These are phyloP conservation scores for Globisporangium parvum DNA, from an alignment of 352 stramenopile genomes.

Conservation along the genomic window DNA sequence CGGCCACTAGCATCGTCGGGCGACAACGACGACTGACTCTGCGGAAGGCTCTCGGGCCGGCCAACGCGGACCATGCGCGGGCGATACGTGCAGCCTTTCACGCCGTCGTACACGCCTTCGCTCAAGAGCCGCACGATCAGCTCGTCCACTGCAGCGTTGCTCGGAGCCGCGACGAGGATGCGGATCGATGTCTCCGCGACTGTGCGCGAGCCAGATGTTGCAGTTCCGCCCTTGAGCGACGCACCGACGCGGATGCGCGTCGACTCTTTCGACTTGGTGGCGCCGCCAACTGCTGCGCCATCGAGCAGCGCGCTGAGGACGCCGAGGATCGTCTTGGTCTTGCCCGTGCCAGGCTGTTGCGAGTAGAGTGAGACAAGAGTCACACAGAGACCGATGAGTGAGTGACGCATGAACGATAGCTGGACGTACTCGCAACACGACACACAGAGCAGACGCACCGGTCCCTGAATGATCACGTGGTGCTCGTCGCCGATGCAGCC, in stretches of 20 bases:
- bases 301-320: slow-evolving; percentile 71
- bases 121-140: slow-evolving; percentile 63
- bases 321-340: slow-evolving; percentile 80
- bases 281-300: slow-evolving; percentile 41
- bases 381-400: not conserved
- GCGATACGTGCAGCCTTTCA: slow-evolving; percentile 38
- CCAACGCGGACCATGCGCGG: slow-evolving; percentile 72
- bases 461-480: slow-evolving; percentile 77
- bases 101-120: slow-evolving; percentile 53
- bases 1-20: slow-evolving; percentile 19
- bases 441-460: slow-evolving; percentile 28
- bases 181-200: slow-evolving; percentile 59
- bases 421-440: not conserved
- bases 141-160: slow-evolving; percentile 78
- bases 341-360: slow-evolving; percentile 65
- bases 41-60: slow-evolving; percentile 45
- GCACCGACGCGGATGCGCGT: slow-evolving; percentile 66
- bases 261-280: slow-evolving; percentile 43
- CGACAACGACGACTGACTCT: slow-evolving; percentile 14
- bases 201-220: slow-evolving; percentile 29
- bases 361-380: not conserved
- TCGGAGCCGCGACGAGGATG: slow-evolving; percentile 68
- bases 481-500: slow-evolving; percentile 53
- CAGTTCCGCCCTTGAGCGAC: slow-evolving; percentile 34
- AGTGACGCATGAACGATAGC: not conserved